These are phyloP conservation scores for Syncephalastrum racemosum DNA, from an alignment of 371 early-diverging fungal species.

Conservation along the genomic window DNA sequence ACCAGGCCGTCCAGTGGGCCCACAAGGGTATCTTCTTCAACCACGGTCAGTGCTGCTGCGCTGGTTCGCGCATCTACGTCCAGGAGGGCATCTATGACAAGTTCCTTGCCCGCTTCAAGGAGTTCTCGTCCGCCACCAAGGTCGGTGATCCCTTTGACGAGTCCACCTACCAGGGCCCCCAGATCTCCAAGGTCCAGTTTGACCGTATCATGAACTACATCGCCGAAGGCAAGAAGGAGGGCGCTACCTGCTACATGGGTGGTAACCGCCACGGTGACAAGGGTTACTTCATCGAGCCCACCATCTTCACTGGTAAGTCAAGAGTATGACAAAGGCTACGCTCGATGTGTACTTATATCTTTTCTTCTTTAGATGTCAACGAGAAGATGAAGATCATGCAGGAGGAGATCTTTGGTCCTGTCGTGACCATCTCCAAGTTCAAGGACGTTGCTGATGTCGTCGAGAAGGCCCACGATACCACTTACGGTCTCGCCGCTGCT, in stretches of 20 bases:
- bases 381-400: conserved; percentile 63
- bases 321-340: not conserved
- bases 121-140: conserved; percentile 49
- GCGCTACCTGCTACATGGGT: conserved; percentile 49
- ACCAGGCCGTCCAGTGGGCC: conserved; percentile 73
- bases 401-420: conserved; percentile 88
- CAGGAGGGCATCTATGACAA: conserved; percentile 75
- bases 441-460: conserved; percentile 70
- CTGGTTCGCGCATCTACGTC: conserved; percentile 84
- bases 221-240: conserved; percentile 49
- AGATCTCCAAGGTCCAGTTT: conserved; percentile 75
- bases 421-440: conserved; percentile 73
- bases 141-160: conserved; percentile 63
- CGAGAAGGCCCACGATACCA: conserved; percentile 67
- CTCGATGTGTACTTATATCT: not conserved
- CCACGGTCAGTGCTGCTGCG: conserved; percentile 84
- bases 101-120: conserved; percentile 69
- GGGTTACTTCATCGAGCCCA: conserved; percentile 56
- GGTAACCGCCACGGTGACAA: conserved; percentile 48
- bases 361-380: conserved; percentile 13
- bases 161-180: conserved; percentile 70
- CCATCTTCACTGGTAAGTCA: conserved; percentile 35
- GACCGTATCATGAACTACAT: conserved; percentile 64
- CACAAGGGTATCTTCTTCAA: conserved; percentile 77
- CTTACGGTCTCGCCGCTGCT: conserved; percentile 83